Base-by-base conservation (phyloP, 345 rosid species). In the Lumnitzera littorea region DNA sequence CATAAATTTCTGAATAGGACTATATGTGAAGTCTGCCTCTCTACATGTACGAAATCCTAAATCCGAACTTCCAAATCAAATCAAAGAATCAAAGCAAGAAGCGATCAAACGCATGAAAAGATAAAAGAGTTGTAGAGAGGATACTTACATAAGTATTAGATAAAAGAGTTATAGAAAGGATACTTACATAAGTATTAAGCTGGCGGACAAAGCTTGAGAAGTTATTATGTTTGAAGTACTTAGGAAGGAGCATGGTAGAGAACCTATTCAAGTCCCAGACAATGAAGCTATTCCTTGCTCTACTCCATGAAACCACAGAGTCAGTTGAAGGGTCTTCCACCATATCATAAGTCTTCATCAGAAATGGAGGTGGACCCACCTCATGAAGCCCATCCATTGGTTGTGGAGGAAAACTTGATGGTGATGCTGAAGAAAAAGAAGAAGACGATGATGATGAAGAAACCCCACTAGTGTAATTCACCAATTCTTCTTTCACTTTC, bases 121-220 rank as follows among this genome's bases (percentile, higher is more conserved):
- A 49, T 20, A 15, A 20, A 25, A 24, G 25, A 27, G 12, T 11
- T 14, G 3, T 13, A 16, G 11, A 15, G 41, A 1, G 8, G 41
- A 4, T 16, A 74, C 95, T 80, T 74, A 84, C 95, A 57, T 87
- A 87, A 46, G 95, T 87, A 60, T 87, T 87, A 58, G 51, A 49
- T 20, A 15, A 20, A 25, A 24, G 25, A 27, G 12, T 11, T 14
- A 7, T 13, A 16, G 11, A 15, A 20, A 1, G 8, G 41, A 4
- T 16, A 74, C 95, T 80, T 74, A 84, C 95, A 57, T 87, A 87
- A 46, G 95, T 87, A 60, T 87, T 87, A 58, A 87, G 88, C 78
- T 87, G 95, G 17, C 88, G 80, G n/a, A 87, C 74, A 73, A 84
- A 87, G 76, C 91, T 87, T 4, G 90, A 87, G 81, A 82, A 87